Conservation (phyloP, 495 filamentous ascomycete genomes). For the Penicillium pulvis region DNA sequence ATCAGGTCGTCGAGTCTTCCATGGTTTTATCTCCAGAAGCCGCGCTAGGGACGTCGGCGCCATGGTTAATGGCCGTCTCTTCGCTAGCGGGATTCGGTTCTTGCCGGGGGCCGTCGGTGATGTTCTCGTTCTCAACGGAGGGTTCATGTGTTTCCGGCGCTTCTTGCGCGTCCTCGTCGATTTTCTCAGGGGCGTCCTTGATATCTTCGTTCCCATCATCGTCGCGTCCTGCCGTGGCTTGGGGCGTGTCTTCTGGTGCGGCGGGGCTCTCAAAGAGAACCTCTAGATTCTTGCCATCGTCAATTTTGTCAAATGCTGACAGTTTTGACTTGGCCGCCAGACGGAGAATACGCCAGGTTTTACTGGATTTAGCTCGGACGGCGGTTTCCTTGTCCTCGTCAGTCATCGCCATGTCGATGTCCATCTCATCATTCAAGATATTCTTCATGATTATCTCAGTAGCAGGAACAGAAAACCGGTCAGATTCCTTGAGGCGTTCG, state of each 20-base stretch:
- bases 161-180: slow-evolving; percentile 10
- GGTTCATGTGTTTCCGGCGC: slow-evolving; percentile 5
- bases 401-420: slow-evolving; percentile 75
- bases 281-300: slow-evolving; percentile 70
- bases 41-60: slow-evolving; percentile 19
- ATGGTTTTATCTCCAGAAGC: slow-evolving; percentile 17
- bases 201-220: slow-evolving; percentile 14
- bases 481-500: slow-evolving; percentile 59
- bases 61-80: slow-evolving; percentile 23
- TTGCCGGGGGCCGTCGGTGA: slow-evolving; percentile 15
- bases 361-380: slow-evolving; percentile 72
- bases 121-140: slow-evolving; percentile 16
- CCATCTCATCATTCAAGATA: slow-evolving; percentile 72
- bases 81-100: slow-evolving; percentile 13
- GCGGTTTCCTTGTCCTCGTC: slow-evolving; percentile 69
- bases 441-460: slow-evolving; percentile 59
- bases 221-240: slow-evolving; percentile 27
- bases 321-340: slow-evolving; percentile 73
- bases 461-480: slow-evolving; percentile 54
- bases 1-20: slow-evolving; percentile 19
- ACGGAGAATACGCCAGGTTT: slow-evolving; percentile 84
- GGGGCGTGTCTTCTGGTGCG: slow-evolving; percentile 30
- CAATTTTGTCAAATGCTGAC: slow-evolving; percentile 79
- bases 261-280: slow-evolving; percentile 49
- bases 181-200: slow-evolving; percentile 24